Evolutionary conservation across 345 rosid species (phyloP).

Genomic region (Salix arbutifolia): DNA sequence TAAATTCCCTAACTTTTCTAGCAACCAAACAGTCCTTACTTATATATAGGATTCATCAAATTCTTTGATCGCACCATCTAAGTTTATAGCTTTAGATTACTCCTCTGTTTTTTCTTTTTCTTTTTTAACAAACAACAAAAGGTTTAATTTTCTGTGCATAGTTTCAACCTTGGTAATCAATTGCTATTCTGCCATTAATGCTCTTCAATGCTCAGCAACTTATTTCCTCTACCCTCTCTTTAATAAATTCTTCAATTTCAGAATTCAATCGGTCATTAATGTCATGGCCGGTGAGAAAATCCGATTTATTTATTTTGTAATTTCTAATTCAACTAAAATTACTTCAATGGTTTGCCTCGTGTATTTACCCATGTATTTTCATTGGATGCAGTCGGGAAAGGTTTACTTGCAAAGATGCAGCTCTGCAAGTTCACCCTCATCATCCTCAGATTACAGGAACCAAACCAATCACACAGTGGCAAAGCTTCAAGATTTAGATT

Average conservation of each 20-base stretch:
- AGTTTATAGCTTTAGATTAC: neutral
- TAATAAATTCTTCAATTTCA: neutral
- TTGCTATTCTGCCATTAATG: neutral
- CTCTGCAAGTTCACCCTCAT: slow-evolving; percentile 36
- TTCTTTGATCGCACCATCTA: neutral
- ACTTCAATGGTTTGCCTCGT: neutral
- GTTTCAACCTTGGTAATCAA: neutral
- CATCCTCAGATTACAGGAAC: slow-evolving; percentile 33
- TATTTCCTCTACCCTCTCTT: neutral
- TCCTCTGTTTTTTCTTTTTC: neutral
- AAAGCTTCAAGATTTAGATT: slow-evolving; percentile 64
- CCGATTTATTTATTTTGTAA: no score
- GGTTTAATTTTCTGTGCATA: neutral
- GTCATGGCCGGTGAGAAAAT: neutral
- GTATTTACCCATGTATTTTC: neutral
- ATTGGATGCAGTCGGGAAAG: slow-evolving; percentile 74
- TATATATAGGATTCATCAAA: neutral
- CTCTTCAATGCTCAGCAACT: slow-evolving; percentile 14
- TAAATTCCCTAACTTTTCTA: neutral
- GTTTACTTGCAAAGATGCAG: slow-evolving; percentile 68
- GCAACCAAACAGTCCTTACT: slow-evolving; percentile 1
- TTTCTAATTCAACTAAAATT: neutral
- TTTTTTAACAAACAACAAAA: neutral
- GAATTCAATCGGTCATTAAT: neutral
- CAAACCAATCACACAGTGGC: slow-evolving; percentile 44